These are phyloP conservation scores for Metrosideros polymorpha DNA, from an alignment of 441 rosid genomes.

Conservation along the genomic window DNA sequence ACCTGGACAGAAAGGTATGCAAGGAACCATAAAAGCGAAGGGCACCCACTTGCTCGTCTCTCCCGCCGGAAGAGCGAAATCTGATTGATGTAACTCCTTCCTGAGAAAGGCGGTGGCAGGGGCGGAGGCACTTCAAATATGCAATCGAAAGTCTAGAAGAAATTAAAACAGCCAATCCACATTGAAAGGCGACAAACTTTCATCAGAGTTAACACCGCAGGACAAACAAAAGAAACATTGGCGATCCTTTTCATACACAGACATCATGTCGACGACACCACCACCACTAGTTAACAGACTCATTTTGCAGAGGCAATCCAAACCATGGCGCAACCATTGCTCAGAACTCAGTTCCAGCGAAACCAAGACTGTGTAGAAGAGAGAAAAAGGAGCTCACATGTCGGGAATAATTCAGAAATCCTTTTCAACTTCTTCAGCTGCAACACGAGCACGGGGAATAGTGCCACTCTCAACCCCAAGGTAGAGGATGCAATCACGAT, in stretches of 20 bases:
- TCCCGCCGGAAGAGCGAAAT: conserved; percentile 34
- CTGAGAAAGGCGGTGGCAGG: conserved; percentile 72
- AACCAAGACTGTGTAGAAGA: not conserved
- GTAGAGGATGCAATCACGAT: conserved; percentile 66
- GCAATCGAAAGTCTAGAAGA: conserved; percentile 2
- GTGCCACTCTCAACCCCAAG: conserved; percentile 46
- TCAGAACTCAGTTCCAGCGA: not conserved
- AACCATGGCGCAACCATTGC: not conserved
- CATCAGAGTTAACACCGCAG: not conserved
- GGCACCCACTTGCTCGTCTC: conserved; percentile 63
- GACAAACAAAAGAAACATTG: not conserved
- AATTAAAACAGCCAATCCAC: conserved; percentile 6
- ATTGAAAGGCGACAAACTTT: not conserved
- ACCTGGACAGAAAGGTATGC: conserved; percentile 70
- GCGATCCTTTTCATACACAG: not conserved
- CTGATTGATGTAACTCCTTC: conserved; percentile 59
- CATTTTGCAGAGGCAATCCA: not conserved
- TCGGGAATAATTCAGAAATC: conserved; percentile 49
- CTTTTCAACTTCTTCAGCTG: conserved; percentile 49
- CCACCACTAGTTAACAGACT: not conserved
- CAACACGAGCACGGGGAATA: conserved; percentile 57
- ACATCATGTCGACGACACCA: not conserved
- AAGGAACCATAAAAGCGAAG: conserved; percentile 64
- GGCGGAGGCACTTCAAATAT: conserved; percentile 77
- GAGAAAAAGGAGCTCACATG: conserved; percentile 35